Evolutionary conservation across 2,329 filamentous ascomycete genomes (phyloP), one percentile per base, ranked within the genome.

Genomic region (Pseudocercospora crystallina): DNA sequence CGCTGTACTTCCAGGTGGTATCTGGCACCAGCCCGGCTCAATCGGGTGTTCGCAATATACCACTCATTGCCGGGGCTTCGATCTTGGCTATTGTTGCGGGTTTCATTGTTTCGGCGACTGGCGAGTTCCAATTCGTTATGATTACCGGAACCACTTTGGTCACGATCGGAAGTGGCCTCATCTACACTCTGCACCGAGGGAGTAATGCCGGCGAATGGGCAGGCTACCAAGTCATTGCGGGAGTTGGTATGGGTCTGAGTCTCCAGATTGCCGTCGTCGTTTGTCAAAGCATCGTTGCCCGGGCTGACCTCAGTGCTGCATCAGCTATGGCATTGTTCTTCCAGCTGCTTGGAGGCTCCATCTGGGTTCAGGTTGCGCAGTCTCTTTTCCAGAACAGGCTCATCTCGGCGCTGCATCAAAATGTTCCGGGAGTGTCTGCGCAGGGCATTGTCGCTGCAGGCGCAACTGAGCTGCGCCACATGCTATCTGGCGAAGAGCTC

Each of bases 381-480:
- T 63, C 65, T 8, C 61, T 68, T 1, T 76, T 80, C 60, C 65
- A 67, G 5, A 72, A 73, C 40, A 31, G 47, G 34, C 69, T 77
- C 8, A 65, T 76, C 53, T 67, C 69, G 58, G 70, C 71, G n/a
- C 42, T 54, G 3, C 51, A 45, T 8, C 60, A 60, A 2, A 66
- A 68, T 2, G 69, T 72, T 1, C 71, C 73, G 0, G 68, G 68
- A 30, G 61, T 78, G 5, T 58, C 74, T 48, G 63, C 75, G 0
- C 51, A 43, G 9, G 51, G 70, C 10, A 71, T 79, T 5, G 61
- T 75, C 13, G 61, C 59, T 1, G 71, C 72, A 5, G 79, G 79
- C 34, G 78, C 79, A 1, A 88, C 84, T 0, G 76, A 82, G 45
- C 72, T 90, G 5, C 14, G 47, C 13, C 43, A 76, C 67, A 71